Conservation (phyloP, 2,329 filamentous ascomycete species). For the Aspergillus ruber region DNA sequence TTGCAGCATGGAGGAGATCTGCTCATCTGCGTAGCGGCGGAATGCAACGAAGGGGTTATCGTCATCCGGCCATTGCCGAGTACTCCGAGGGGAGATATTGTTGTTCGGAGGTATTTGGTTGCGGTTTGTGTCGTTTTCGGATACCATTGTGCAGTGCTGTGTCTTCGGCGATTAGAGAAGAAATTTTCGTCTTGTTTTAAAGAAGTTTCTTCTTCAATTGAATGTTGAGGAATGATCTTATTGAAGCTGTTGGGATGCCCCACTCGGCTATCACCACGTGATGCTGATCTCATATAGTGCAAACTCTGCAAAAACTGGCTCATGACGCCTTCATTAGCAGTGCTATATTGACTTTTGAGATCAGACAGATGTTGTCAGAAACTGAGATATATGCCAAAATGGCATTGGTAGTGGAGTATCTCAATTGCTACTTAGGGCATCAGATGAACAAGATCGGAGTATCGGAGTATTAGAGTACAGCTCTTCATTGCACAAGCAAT, state of each 20-base stretch:
- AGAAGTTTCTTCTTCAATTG: background rate
- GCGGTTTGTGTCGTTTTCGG: constrained; percentile 14
- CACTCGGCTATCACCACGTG: constrained; percentile 25
- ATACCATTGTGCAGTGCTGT: constrained; percentile 17
- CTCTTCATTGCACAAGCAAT: no score
- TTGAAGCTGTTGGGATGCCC: constrained; percentile 30
- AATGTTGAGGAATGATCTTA: background rate
- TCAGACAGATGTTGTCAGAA: no score
- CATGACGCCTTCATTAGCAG: background rate
- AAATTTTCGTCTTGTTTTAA: background rate
- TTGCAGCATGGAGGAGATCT: constrained; percentile 50
- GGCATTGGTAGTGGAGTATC: no score
- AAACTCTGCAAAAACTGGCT: constrained; percentile 10
- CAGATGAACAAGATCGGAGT: no score
- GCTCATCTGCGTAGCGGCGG: constrained; percentile 55
- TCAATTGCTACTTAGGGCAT: no score
- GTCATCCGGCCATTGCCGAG: constrained; percentile 23
- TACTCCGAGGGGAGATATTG: constrained; percentile 9
- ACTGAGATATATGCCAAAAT: no score
- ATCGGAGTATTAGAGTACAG: no score
- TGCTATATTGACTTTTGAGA: background rate
- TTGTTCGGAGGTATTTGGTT: constrained; percentile 5
- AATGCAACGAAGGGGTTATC: constrained; percentile 55
- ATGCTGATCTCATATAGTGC: constrained; percentile 5
- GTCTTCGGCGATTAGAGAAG: background rate